A percentile compares a stretch with the other conserved stretches of the same genome.
phyloP scores from a whole-genome alignment of 2,329 filamentous ascomycete genomes.

The Tricladium varicosporioides region DNA sequence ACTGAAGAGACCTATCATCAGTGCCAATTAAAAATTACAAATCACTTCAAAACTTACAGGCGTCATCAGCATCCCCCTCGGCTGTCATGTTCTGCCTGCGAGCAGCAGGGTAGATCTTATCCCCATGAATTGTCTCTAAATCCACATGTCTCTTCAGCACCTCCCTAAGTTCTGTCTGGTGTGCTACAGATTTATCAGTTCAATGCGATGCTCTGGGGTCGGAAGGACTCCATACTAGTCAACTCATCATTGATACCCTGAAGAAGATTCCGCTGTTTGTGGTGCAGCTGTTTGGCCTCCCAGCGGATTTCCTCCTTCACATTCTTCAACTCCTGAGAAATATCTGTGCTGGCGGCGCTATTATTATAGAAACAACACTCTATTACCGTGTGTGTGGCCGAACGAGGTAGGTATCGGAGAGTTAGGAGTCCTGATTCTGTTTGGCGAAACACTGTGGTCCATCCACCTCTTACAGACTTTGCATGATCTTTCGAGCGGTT shows the following conservation, averaged over 20 bases:
- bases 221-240: background rate
- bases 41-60: conserved; percentile 20
- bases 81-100: conserved; percentile 18
- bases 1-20: conserved; percentile 2
- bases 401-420: conserved; percentile 7
- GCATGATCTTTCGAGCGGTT: background rate
- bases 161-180: conserved; percentile 14
- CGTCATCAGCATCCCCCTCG: conserved; percentile 27
- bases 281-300: background rate
- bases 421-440: conserved; percentile 3
- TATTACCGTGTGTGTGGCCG: conserved; percentile 5
- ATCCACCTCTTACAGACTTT: background rate
- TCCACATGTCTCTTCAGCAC: conserved; percentile 21
- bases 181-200: background rate
- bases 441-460: background rate
- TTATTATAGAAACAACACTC: conserved; percentile 6
- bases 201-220: too few relatives aligned
- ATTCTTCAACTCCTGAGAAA: background rate
- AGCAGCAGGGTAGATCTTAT: conserved; percentile 26
- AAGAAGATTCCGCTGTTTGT: background rate
- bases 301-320: background rate
- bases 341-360: background rate
- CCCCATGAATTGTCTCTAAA: conserved; percentile 15
- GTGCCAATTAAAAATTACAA: conserved; percentile 10
- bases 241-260: background rate